These are phyloP conservation scores for Haplographium delicatum DNA, from an alignment of 495 filamentous ascomycete genomes.

Conservation along the genomic window DNA sequence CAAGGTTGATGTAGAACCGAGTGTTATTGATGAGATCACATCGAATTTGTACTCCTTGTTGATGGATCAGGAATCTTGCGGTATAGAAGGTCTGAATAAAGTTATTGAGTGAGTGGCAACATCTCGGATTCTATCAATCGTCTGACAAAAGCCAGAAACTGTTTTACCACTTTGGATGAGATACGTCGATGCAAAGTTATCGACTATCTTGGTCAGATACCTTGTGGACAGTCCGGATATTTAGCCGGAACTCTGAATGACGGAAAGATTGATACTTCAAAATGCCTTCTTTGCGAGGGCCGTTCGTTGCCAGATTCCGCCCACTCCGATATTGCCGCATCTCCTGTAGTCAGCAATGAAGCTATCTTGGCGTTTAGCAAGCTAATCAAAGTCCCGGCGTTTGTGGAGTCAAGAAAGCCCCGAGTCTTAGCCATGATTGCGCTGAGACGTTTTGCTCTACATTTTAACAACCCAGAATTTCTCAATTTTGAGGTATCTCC, in stretches of 20 bases:
- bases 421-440: constrained; percentile 70
- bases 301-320: constrained; percentile 10
- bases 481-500: constrained; percentile 60
- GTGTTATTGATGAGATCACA: constrained; percentile 29
- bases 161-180: constrained; percentile 18
- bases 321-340: constrained; percentile 24
- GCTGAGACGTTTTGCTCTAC: constrained; percentile 60
- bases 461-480: constrained; percentile 49
- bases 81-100: constrained; percentile 11
- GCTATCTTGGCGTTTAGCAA: constrained; percentile 48
- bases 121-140: constrained; percentile 12
- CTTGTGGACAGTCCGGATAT: constrained; percentile 38
- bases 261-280: constrained; percentile 20
- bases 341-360: constrained; percentile 32
- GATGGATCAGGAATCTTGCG: constrained; percentile 26
- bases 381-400: constrained; percentile 50
- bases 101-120: constrained; percentile 18
- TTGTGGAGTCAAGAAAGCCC: constrained; percentile 53
- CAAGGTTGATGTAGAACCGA: constrained; percentile 14
- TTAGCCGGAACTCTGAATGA: constrained; percentile 23
- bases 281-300: constrained; percentile 33
- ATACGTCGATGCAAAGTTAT: constrained; percentile 30
- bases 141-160: neutral
- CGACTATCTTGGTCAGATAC: constrained; percentile 34
- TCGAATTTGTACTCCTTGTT: constrained; percentile 32